Conservation (phyloP, 768 basidiomycete species). For the Boletus coccyginus region DNA sequence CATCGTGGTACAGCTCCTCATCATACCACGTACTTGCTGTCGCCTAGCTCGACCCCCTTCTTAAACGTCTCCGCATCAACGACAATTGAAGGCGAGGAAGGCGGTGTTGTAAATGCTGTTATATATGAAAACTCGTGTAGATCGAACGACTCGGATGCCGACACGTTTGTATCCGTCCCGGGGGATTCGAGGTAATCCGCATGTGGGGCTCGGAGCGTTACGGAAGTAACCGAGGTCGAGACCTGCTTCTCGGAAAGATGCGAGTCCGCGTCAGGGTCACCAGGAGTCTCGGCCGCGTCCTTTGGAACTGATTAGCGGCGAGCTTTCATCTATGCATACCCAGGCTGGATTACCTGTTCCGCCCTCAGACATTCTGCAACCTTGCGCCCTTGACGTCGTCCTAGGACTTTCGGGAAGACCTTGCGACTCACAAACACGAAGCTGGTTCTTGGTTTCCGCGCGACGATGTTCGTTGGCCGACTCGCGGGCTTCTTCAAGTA, state of each 20-base stretch:
- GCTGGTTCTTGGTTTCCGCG: background rate
- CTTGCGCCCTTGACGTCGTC: conserved; percentile 20
- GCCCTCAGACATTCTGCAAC: conserved; percentile 12
- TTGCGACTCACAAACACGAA: conserved; percentile 2
- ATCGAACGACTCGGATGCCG: conserved; percentile 20
- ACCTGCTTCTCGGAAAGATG: conserved; percentile 2
- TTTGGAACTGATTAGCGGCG: conserved; percentile 2
- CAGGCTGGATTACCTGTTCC: conserved; percentile 11
- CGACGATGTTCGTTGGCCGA: conserved; percentile 2
- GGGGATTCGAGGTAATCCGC: conserved; percentile 10
- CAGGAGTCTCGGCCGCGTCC: background rate
- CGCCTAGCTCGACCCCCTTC: conserved; percentile 7
- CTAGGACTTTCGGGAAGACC: conserved; percentile 13
- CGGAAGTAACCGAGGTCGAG: conserved; percentile 10
- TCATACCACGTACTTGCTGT: conserved; percentile 14
- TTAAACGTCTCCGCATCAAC: conserved; percentile 7
- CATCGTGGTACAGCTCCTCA: background rate
- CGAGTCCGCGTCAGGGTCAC: background rate
- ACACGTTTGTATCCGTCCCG: conserved; percentile 5
- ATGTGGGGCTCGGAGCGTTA: conserved; percentile 4
- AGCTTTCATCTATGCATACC: background rate
- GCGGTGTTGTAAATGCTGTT: conserved; percentile 31
- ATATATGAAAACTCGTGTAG: conserved; percentile 31
- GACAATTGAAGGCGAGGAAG: conserved; percentile 24
- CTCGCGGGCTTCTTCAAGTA: conserved; percentile 22